Conservation (phyloP, 148 eudicot genomes). For the Hydrangea macrophylla region DNA sequence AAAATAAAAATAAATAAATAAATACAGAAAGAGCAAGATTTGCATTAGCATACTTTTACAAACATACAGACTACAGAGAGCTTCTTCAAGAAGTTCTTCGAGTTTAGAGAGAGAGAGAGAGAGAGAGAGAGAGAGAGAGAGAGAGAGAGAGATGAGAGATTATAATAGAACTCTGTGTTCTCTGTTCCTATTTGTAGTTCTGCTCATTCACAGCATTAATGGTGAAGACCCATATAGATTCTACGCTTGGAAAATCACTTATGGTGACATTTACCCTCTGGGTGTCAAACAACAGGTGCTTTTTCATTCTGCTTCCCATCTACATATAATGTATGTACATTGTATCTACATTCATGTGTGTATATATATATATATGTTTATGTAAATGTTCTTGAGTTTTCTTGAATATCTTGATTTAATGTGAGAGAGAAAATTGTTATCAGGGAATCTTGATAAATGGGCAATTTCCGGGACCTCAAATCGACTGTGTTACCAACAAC, state of each 20-base stretch:
- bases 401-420: constrained; percentile 16
- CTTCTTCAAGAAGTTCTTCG: not conserved
- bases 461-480: constrained; percentile 94
- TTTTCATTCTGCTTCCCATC: not conserved
- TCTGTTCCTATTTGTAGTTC: constrained; percentile 12
- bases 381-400: not conserved
- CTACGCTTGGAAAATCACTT: constrained; percentile 58
- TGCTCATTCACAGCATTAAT: constrained; percentile 27
- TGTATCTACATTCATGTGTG: not conserved
- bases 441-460: constrained; percentile 99
- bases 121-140: not conserved
- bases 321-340: not conserved
- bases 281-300: constrained; percentile 67
- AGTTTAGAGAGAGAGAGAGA: too few relatives aligned
- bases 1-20: not conserved
- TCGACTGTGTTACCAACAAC: constrained; percentile 93
- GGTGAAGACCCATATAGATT: constrained; percentile 63
- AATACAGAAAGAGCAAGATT: not conserved
- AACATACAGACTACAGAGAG: not conserved
- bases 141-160: constrained; percentile 20
- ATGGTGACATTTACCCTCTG: constrained; percentile 55
- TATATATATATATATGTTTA: not conserved
- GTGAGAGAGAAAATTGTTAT: constrained; percentile 12
- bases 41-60: too few relatives aligned
- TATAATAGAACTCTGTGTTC: constrained; percentile 15